These are phyloP conservation scores for Myotisia sp. DNA, from an alignment of 2,329 filamentous ascomycete species.

Conservation along the genomic window DNA sequence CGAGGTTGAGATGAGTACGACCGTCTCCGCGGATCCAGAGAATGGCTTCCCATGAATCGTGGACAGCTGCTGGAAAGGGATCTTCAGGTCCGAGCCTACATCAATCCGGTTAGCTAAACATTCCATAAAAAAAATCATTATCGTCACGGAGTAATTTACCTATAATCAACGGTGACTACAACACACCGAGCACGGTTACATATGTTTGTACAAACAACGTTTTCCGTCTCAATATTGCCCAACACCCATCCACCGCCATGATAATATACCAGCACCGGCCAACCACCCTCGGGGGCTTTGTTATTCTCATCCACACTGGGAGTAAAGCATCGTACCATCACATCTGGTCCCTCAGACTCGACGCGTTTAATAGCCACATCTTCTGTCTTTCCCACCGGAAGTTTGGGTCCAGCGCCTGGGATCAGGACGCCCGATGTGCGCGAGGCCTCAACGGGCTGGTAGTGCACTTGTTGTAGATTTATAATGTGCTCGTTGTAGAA, in stretches of 20 bases:
- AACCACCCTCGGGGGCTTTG: constrained; percentile 31
- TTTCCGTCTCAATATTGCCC: constrained; percentile 45
- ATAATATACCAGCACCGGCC: constrained; percentile 44
- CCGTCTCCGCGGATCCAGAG: constrained; percentile 29
- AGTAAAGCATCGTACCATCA: constrained; percentile 39
- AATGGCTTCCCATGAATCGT: constrained; percentile 44
- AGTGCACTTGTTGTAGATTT: constrained; percentile 41
- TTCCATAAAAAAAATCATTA: background rate
- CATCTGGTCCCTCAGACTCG: constrained; percentile 34
- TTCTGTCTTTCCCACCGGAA: constrained; percentile 34
- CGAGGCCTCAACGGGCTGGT: constrained; percentile 40
- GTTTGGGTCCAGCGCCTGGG: constrained; percentile 37
- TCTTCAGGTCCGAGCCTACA: constrained; percentile 42
- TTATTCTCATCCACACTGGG: constrained; percentile 24
- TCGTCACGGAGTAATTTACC: constrained; percentile 24
- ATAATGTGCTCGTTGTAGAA: constrained; percentile 41
- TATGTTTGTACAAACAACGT: constrained; percentile 42
- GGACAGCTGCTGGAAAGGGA: constrained; percentile 42
- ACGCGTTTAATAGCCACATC: constrained; percentile 33
- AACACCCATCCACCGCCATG: constrained; percentile 48
- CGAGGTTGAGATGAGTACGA: constrained; percentile 20
- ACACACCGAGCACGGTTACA: constrained; percentile 38
- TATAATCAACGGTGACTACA: constrained; percentile 43
- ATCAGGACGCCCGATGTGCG: constrained; percentile 39
- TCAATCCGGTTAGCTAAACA: constrained; percentile 1